Conservation (phyloP, 768 basidiomycete species). For the Ramaria sp. region DNA sequence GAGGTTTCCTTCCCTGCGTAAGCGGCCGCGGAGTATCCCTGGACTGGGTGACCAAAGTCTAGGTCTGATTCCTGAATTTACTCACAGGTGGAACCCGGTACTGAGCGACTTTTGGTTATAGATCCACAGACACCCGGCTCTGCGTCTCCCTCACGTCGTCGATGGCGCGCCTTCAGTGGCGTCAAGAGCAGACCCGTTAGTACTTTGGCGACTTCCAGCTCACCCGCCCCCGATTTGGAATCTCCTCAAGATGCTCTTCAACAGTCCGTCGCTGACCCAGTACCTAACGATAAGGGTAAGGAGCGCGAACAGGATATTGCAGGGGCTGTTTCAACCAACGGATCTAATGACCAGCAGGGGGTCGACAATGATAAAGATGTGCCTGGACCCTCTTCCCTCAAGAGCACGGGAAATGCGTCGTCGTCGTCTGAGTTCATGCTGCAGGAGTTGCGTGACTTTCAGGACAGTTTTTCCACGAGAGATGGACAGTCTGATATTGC, state of each 20-base stretch:
- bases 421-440: neutral
- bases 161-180: conserved; percentile 1
- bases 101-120: neutral
- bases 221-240: neutral
- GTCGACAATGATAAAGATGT: neutral
- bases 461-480: neutral
- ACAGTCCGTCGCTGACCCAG: conserved; percentile 17
- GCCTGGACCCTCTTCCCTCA: neutral
- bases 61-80: neutral
- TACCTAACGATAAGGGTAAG: conserved; percentile 24
- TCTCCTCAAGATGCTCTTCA: conserved; percentile 9
- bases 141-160: neutral
- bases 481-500: neutral
- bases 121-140: neutral
- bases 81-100: neutral
- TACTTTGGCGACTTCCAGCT: neutral
- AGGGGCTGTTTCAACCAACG: neutral
- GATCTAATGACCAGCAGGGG: neutral
- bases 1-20: conserved; percentile 1
- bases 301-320: conserved; percentile 14
- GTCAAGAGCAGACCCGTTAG: neutral
- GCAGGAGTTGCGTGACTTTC: conserved; percentile 1
- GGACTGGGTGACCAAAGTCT: neutral
- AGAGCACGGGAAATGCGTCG: neutral
- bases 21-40: neutral